These are phyloP conservation scores for Talaromyces sp. DNA, from an alignment of 2,329 filamentous ascomycete species.

Conservation along the genomic window DNA sequence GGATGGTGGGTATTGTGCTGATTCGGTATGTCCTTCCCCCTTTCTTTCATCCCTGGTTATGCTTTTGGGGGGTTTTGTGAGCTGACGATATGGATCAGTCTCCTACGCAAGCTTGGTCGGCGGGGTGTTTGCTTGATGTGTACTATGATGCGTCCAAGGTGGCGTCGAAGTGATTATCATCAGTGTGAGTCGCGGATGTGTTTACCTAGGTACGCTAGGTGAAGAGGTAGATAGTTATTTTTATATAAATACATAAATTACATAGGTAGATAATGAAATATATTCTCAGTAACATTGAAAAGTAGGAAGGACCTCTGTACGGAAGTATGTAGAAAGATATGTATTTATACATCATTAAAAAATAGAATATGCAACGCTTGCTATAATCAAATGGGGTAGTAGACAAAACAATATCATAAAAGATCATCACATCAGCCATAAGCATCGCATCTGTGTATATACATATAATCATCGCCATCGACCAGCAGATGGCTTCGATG, in stretches of 20 bases:
- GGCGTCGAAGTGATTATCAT: neutral
- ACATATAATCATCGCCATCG: slow-evolving; percentile 17
- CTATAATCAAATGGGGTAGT: slow-evolving; percentile 6
- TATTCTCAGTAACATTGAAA: neutral
- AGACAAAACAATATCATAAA: neutral
- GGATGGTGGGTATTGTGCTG: slow-evolving; percentile 75
- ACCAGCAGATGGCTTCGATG: slow-evolving; percentile 17
- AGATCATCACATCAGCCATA: neutral
- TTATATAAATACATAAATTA: neutral
- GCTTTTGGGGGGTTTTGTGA: too few relatives aligned
- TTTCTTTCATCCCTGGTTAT: slow-evolving; percentile 7
- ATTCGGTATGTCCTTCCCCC: slow-evolving; percentile 64
- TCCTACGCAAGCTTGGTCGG: slow-evolving; percentile 95
- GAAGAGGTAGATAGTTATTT: too few relatives aligned
- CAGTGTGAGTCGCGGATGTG: neutral
- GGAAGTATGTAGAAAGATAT: neutral
- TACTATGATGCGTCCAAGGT: slow-evolving; percentile 79
- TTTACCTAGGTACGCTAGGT: too few relatives aligned
- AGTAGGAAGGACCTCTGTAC: neutral
- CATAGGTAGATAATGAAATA: neutral
- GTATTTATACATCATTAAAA: neutral
- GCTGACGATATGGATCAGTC: slow-evolving; percentile 53
- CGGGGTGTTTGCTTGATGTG: slow-evolving; percentile 88
- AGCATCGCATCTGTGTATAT: neutral
- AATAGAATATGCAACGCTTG: slow-evolving; percentile 12